Percentiles rank a stretch among this genome's conserved stretches.
Evolutionary conservation across 2,329 filamentous ascomycete species (phyloP).

Genomic region (Ophidiomyces ophidiicola): DNA sequence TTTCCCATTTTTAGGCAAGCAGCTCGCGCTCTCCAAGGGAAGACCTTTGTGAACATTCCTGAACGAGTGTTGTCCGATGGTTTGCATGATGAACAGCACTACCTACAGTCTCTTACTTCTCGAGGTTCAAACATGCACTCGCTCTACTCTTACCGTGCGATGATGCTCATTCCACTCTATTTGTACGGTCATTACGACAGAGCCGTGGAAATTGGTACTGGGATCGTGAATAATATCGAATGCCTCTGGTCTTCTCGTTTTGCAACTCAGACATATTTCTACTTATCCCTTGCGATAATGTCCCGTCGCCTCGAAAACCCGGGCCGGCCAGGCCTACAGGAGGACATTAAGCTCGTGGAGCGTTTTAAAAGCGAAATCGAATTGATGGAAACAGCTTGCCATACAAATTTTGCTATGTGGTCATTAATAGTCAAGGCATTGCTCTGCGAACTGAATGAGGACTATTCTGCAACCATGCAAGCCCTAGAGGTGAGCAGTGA

Average conservation of each 20-base stretch:
- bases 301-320: constrained; percentile 35
- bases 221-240: constrained; percentile 31
- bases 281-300: constrained; percentile 33
- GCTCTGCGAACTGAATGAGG: constrained; percentile 38
- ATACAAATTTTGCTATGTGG: constrained; percentile 50
- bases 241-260: constrained; percentile 38
- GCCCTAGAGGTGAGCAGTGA: constrained; percentile 22
- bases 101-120: constrained; percentile 36
- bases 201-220: constrained; percentile 32
- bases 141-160: constrained; percentile 45
- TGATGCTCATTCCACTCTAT: constrained; percentile 37
- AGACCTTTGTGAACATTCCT: constrained; percentile 40
- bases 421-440: constrained; percentile 45
- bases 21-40: constrained; percentile 48
- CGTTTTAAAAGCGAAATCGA: constrained; percentile 43
- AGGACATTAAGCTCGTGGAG: constrained; percentile 38
- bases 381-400: constrained; percentile 40
- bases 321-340: constrained; percentile 32
- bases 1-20: constrained; percentile 35
- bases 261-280: constrained; percentile 35
- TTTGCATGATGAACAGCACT: constrained; percentile 41
- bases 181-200: constrained; percentile 36
- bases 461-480: constrained; percentile 36
- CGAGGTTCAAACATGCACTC: constrained; percentile 34
- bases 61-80: constrained; percentile 43